Evolutionary conservation across 768 basidiomycete genomes (phyloP).

Genomic region (Amanita rubescens): DNA sequence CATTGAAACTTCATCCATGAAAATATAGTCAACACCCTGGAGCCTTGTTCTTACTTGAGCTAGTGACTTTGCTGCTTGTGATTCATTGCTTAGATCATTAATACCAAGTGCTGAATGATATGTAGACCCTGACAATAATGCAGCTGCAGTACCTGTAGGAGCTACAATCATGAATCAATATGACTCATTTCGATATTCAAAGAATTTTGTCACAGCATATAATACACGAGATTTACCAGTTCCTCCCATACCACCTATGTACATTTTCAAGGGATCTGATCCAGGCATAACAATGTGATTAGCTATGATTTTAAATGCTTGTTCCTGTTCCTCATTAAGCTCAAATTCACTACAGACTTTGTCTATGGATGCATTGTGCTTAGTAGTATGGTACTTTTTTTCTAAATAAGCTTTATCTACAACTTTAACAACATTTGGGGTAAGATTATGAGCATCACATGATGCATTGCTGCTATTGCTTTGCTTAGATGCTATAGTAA

Average conservation of each 20-base stretch:
- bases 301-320: slow-evolving; percentile 24
- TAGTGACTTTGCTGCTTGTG: not conserved
- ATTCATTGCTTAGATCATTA: slow-evolving; percentile 1
- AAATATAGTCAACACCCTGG: not conserved
- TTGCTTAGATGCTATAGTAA: not conserved
- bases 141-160: slow-evolving; percentile 21
- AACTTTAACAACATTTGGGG: slow-evolving; percentile 12
- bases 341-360: slow-evolving; percentile 10
- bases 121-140: slow-evolving; percentile 18
- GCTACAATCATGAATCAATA: slow-evolving; percentile 15
- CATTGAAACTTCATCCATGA: not conserved
- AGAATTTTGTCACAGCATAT: slow-evolving; percentile 17
- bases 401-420: slow-evolving; percentile 20
- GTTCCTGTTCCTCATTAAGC: slow-evolving; percentile 23
- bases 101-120: slow-evolving; percentile 4
- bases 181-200: slow-evolving; percentile 7
- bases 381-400: slow-evolving; percentile 2
- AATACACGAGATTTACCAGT: slow-evolving; percentile 28
- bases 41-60: not conserved
- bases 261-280: slow-evolving; percentile 24
- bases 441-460: not conserved
- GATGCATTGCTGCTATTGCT: not conserved
- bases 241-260: slow-evolving; percentile 26
- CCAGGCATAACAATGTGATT: slow-evolving; percentile 10
- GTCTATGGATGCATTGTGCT: not conserved